Conservation (phyloP, 768 basidiomycete genomes). For the Pilatotrama ljubarskyi region DNA sequence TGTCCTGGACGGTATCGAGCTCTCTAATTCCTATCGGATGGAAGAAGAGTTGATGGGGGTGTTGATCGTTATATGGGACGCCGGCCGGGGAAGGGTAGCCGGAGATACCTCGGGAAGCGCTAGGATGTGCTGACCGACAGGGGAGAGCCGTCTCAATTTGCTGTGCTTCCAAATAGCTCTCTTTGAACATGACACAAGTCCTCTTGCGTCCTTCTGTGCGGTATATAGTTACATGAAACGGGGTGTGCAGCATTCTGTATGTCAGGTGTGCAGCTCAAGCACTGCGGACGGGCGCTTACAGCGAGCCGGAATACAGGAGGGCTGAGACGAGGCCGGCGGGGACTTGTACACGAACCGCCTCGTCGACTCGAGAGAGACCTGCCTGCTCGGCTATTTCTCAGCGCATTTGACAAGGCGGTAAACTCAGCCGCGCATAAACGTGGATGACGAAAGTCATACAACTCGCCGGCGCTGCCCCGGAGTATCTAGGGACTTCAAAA, state of each 20-base stretch:
- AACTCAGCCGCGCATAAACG: not conserved
- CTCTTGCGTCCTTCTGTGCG: not conserved
- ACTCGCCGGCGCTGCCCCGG: conserved; percentile 14
- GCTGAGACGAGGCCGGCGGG: not conserved
- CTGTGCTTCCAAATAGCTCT: not conserved
- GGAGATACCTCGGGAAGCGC: conserved; percentile 10
- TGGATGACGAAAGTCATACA: not conserved
- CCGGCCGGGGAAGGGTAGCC: conserved; percentile 7
- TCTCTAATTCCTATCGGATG: conserved; percentile 8
- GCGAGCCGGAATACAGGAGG: not conserved
- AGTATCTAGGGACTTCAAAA: conserved; percentile 15
- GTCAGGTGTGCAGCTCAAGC: not conserved
- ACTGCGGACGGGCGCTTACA: not conserved
- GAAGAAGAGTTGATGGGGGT: not conserved
- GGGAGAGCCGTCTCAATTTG: not conserved
- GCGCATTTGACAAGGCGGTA: not conserved
- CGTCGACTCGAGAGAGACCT: not conserved
- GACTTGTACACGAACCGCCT: not conserved
- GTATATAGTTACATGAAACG: not conserved
- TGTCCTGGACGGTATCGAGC: not conserved
- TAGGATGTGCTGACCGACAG: conserved; percentile 11
- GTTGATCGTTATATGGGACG: conserved; percentile 10
- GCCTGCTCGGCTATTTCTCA: not conserved
- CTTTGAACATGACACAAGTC: not conserved
- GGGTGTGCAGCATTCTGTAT: not conserved